Conservation (phyloP, 495 filamentous ascomycete species). For the Lindgomyces ingoldianus region DNA sequence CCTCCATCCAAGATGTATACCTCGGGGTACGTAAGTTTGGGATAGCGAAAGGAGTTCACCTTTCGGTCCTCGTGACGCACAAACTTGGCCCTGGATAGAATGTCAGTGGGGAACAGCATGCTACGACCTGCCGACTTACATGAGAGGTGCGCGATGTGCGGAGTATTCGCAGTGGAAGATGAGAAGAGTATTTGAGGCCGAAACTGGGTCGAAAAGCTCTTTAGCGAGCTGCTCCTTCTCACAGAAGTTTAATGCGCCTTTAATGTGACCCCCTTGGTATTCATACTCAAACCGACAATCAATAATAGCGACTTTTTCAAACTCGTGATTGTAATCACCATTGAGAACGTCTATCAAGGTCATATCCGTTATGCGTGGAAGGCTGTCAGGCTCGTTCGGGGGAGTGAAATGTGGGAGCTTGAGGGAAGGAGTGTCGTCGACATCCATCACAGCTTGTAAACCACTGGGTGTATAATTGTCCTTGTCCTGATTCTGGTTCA, state of each 20-base stretch:
- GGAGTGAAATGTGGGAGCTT: conserved; percentile 82
- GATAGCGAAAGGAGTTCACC: conserved; percentile 79
- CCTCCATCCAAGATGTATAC: conserved; percentile 96
- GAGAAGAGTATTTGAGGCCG: conserved; percentile 70
- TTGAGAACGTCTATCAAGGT: conserved; percentile 85
- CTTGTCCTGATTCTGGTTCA: conserved; percentile 65
- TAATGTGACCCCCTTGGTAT: conserved; percentile 93
- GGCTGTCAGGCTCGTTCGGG: conserved; percentile 74
- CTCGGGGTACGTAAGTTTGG: conserved; percentile 86
- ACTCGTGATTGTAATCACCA: conserved; percentile 73
- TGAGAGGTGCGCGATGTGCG: conserved; percentile 93
- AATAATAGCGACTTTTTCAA: conserved; percentile 77
- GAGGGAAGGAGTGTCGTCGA: conserved; percentile 67
- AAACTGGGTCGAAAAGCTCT: conserved; percentile 66
- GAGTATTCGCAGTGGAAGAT: conserved; percentile 99
- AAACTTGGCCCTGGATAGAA: conserved; percentile 62
- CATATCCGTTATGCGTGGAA: conserved; percentile 80
- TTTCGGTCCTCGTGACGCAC: conserved; percentile 84
- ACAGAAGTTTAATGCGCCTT: conserved; percentile 90
- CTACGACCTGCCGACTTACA: conserved; percentile 52
- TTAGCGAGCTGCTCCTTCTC: conserved; percentile 83
- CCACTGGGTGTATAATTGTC: conserved; percentile 54
- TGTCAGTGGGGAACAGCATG: conserved; percentile 37
- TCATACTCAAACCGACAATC: conserved; percentile 99
- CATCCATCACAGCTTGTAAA: conserved; percentile 74